Evolutionary conservation across 306 rosid species (phyloP).

Genomic region (Myrica gale): DNA sequence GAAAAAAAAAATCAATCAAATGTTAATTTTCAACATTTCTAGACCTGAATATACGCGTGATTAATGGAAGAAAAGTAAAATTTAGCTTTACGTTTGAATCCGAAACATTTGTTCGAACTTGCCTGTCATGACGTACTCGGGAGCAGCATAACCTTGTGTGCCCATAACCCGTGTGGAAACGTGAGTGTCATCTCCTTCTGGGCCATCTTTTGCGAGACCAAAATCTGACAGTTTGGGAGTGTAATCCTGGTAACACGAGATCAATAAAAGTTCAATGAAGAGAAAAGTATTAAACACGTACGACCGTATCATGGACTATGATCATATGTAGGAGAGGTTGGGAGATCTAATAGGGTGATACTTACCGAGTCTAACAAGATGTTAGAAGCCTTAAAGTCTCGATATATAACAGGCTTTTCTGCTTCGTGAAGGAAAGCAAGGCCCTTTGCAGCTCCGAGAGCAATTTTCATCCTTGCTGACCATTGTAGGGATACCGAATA

Average conservation of each 20-base stretch:
- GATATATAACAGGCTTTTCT: constrained; percentile 77
- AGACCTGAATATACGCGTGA: not conserved
- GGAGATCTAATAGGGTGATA: not conserved
- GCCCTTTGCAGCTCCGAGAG: constrained; percentile 93
- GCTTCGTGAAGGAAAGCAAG: constrained; percentile 83
- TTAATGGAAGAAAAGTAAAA: not conserved
- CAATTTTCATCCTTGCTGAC: constrained; percentile 96
- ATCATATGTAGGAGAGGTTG: not conserved
- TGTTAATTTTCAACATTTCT: not conserved
- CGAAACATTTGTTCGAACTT: not conserved
- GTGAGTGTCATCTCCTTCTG: constrained; percentile 94
- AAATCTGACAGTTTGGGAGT: constrained; percentile 90
- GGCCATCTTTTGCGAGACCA: constrained; percentile 96
- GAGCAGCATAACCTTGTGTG: constrained; percentile 95
- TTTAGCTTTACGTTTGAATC: too few relatives aligned
- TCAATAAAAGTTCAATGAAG: not conserved
- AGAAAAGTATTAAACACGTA: constrained; percentile 1
- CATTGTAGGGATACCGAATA: constrained; percentile 72
- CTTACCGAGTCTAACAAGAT: constrained; percentile 84
- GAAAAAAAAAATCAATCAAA: not conserved
- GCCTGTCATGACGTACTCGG: constrained; percentile 96
- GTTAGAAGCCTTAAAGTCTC: constrained; percentile 94
- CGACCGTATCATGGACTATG: not conserved
- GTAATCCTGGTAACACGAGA: constrained; percentile 48
- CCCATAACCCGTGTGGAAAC: constrained; percentile 97